These are phyloP conservation scores for Trametes polyzona DNA, from an alignment of 1,284 basidiomycete genomes.

Conservation along the genomic window DNA sequence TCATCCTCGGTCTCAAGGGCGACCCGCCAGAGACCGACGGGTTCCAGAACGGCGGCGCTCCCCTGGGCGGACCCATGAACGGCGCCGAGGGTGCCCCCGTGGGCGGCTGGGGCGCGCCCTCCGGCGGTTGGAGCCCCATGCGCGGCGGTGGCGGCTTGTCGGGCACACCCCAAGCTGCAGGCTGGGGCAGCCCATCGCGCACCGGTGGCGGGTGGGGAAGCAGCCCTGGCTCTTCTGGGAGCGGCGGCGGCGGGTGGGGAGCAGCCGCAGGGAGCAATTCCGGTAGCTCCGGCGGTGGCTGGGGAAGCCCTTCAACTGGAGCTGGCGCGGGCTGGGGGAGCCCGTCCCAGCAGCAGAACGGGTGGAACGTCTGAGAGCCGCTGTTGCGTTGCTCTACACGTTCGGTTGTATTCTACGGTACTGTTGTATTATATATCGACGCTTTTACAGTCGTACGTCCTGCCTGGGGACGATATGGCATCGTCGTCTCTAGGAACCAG, in stretches of 20 bases:
- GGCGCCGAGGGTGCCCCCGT: slow-evolving; percentile 25
- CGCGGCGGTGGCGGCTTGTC: slow-evolving; percentile 17
- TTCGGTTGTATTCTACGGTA: slow-evolving; percentile 9
- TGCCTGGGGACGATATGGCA: slow-evolving; percentile 2
- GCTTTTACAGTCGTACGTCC: background rate
- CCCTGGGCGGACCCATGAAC: slow-evolving; percentile 22
- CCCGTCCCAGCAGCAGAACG: slow-evolving; percentile 48
- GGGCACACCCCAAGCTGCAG: slow-evolving; percentile 11
- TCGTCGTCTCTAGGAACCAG: background rate
- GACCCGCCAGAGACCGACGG: slow-evolving; percentile 57
- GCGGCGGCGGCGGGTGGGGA: slow-evolving; percentile 19
- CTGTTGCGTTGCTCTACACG: background rate
- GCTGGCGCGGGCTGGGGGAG: slow-evolving; percentile 28
- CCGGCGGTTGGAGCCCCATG: slow-evolving; percentile 20
- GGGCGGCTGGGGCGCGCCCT: slow-evolving; percentile 28
- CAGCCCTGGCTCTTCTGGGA: slow-evolving; percentile 27
- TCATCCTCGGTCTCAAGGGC: slow-evolving; percentile 74
- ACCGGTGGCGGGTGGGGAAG: slow-evolving; percentile 41
- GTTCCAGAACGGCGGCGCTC: slow-evolving; percentile 25
- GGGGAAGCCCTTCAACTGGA: slow-evolving; percentile 39
- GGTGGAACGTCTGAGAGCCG: slow-evolving; percentile 39
- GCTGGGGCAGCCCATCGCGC: background rate
- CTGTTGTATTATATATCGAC: slow-evolving; percentile 9
- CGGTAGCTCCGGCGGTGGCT: slow-evolving; percentile 38
- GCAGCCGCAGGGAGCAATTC: slow-evolving; percentile 1